Base-by-base conservation (phyloP, 805 yeast genomes). In the Wickerhamomyces xylosicus region DNA sequence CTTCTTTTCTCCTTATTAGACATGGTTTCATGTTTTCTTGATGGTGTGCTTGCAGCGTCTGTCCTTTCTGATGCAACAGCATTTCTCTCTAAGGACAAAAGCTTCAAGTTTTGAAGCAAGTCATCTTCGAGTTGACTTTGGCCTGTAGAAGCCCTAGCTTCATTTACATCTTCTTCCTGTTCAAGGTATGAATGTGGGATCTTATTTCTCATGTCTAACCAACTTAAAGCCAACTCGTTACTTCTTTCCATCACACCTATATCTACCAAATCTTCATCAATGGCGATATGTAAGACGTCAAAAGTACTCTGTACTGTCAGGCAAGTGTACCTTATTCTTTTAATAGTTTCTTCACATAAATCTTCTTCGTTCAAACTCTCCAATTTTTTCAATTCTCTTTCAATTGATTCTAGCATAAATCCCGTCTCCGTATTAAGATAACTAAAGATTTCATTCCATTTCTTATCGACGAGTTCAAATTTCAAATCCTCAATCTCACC, bases 381-480 rank as follows among this genome's bases (percentile, higher is more conserved):
- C 21, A 60, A 40, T 38, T 53, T 54, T 11, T 35, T 21, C 15
- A 50, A 31, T 21, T 54, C 56, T 18, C 45, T 53, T 35, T 58
- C 59, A 3, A 56, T 39, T 35, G 52, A 57, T 9, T 46, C 42
- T 21, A 57, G 47, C 22, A 57, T 42, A 31, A 44, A 56, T 1
- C 53, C 48, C 4, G 69, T 50, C 43, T 74, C 74, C 3, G 59
- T 53, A 34, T 73, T 60, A 38, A 78, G 51, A 41, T 63, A 69
- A 20, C 58, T 58, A 44, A 78, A 76, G 2, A 77, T 60, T 19
- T 67, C 67, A 44, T 63, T 58, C 85, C 85, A 79, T 50, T 75
- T 66, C 21, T 59, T 52, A 42, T 75, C 79, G 4, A 79, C 63
- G 21, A 71, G 46, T 33, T 71, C 74, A 4, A 41, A 43, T 47